phyloP scores from a whole-genome alignment of 805 yeast genomes.

The Zygotorulaspora florentina region DNA sequence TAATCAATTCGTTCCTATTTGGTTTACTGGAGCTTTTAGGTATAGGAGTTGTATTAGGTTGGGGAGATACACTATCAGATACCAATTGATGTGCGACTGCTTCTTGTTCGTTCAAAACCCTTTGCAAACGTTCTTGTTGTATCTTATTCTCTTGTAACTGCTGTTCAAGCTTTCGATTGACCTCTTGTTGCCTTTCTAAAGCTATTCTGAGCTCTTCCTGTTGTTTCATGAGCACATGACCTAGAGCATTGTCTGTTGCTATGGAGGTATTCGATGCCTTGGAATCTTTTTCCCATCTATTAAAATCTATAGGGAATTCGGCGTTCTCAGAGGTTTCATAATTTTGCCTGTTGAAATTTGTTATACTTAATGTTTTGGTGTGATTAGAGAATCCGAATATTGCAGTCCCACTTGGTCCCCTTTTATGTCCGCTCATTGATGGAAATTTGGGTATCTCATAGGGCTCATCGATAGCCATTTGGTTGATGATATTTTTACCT shows the following conservation, averaged over 20 bases:
- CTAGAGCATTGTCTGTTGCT: constrained; percentile 21
- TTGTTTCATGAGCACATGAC: constrained; percentile 22
- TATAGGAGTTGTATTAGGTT: constrained; percentile 10
- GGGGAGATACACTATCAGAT: constrained; percentile 8
- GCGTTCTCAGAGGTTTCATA: constrained; percentile 12
- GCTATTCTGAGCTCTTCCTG: constrained; percentile 30
- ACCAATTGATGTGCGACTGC: constrained; percentile 14
- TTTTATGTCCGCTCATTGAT: constrained; percentile 40
- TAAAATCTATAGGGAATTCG: constrained; percentile 1
- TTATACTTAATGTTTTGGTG: constrained; percentile 56
- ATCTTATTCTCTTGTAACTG: constrained; percentile 28
- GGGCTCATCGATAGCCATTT: constrained; percentile 13
- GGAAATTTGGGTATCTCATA: constrained; percentile 10
- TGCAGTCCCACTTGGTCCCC: constrained; percentile 73
- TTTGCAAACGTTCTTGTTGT: constrained; percentile 30
- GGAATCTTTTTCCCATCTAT: constrained; percentile 13
- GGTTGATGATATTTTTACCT: constrained; percentile 20
- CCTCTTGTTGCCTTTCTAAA: constrained; percentile 28
- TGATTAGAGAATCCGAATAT: constrained; percentile 72
- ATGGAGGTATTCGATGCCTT: constrained; percentile 37
- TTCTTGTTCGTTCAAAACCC: constrained; percentile 26
- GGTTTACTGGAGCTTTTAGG: constrained; percentile 2
- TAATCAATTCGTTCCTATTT: constrained; percentile 20
- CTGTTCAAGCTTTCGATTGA: constrained; percentile 28
- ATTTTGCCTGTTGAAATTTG: constrained; percentile 38